phyloP scores from a whole-genome alignment of 2,329 filamentous ascomycete genomes.

The Venturia aucupariae region DNA sequence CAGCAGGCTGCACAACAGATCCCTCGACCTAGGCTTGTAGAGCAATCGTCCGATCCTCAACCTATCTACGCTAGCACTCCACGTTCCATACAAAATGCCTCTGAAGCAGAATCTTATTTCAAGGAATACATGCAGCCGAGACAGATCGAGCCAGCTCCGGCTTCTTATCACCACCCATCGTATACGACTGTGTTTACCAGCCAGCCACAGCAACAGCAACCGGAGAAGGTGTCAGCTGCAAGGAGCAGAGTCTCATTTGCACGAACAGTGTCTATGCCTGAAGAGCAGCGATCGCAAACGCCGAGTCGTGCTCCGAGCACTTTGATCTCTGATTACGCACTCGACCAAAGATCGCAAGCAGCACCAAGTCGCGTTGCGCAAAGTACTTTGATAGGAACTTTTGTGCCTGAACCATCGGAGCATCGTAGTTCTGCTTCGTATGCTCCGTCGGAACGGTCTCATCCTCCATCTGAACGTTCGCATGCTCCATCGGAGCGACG shows the following conservation, averaged over 20 bases:
- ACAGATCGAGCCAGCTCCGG: slow-evolving; percentile 8
- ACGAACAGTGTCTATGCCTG: background rate
- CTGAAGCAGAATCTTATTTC: slow-evolving; percentile 6
- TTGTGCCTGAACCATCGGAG: background rate
- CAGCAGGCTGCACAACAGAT: background rate
- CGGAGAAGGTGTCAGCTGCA: background rate
- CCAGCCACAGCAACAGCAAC: background rate
- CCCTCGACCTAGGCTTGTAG: background rate
- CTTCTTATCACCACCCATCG: slow-evolving; percentile 10
- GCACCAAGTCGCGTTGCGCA: background rate
- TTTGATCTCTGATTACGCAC: slow-evolving; percentile 1
- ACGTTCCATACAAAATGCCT: slow-evolving; percentile 4
- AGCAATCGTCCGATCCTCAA: background rate
- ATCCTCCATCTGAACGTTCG: background rate
- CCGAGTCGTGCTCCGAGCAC: background rate
- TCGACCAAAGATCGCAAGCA: background rate
- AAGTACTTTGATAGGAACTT: background rate
- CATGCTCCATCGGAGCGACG: background rate
- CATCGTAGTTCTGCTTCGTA: background rate
- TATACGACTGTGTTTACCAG: slow-evolving; percentile 10
- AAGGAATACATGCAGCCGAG: slow-evolving; percentile 12
- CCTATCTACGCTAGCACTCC: slow-evolving; percentile 6
- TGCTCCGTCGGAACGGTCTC: background rate
- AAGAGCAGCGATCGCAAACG: background rate
- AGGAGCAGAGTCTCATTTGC: slow-evolving; percentile 7